Percentiles rank a stretch among this genome's conserved stretches.
phyloP scores from a whole-genome alignment of 2,329 filamentous ascomycete species.

The Fonsecaea multimorphosa region DNA sequence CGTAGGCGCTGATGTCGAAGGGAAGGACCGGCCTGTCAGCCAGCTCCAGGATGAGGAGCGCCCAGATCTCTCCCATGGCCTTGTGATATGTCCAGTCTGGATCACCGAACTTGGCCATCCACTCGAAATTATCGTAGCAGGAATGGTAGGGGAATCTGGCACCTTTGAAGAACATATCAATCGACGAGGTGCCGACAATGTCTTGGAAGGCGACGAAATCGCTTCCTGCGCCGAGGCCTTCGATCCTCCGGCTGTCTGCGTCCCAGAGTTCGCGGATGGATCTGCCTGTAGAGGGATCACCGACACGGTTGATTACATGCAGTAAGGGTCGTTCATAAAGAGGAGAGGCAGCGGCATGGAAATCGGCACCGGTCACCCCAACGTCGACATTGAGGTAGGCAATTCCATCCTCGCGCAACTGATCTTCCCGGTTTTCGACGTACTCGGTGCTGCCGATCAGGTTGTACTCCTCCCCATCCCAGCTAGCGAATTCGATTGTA shows the following conservation, averaged over 20 bases:
- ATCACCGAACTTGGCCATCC: constrained; percentile 81
- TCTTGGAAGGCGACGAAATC: constrained; percentile 92
- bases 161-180: constrained; percentile 82
- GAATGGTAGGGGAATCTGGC: constrained; percentile 74
- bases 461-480: constrained; percentile 95
- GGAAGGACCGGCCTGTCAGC: constrained; percentile 81
- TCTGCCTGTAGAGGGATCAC: constrained; percentile 65
- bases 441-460: constrained; percentile 92
- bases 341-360: constrained; percentile 81
- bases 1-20: constrained; percentile 79
- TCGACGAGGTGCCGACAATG: constrained; percentile 83
- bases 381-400: constrained; percentile 92
- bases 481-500: constrained; percentile 96
- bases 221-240: constrained; percentile 73
- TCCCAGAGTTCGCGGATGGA: constrained; percentile 80
- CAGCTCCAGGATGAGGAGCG: constrained; percentile 82
- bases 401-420: constrained; percentile 73
- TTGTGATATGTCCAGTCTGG: constrained; percentile 82
- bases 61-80: constrained; percentile 77
- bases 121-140: constrained; percentile 88
- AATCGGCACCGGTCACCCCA: constrained; percentile 75
- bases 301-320: constrained; percentile 74
- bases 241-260: constrained; percentile 64
- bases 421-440: constrained; percentile 81
- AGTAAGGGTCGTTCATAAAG: constrained; percentile 75